Conservation (phyloP, 139 green algal genomes). For the Diplosphaera chodatii region DNA sequence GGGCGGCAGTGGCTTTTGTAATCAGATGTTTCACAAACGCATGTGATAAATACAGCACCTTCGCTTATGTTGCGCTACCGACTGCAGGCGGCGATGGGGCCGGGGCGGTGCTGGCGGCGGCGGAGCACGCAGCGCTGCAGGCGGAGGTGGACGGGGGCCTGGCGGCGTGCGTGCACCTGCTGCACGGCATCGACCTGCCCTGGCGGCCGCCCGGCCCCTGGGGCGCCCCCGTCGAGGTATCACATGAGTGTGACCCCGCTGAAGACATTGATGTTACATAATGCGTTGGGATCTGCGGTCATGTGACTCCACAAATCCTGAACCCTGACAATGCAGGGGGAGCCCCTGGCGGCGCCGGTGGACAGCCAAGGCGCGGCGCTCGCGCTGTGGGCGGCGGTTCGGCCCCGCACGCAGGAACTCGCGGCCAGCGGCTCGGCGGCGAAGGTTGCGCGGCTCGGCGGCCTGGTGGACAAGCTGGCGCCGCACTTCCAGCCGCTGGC, state of each 20-base stretch:
- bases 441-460: neutral
- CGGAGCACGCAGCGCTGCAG: neutral
- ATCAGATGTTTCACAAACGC: no score
- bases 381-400: neutral
- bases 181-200: conserved; percentile 14
- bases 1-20: no score
- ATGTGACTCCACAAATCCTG: no score
- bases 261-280: no score
- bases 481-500: neutral
- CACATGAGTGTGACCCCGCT: no score
- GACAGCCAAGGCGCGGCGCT: no score
- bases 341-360: no score
- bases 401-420: neutral
- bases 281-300: no score
- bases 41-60: no score
- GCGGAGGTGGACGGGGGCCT: neutral
- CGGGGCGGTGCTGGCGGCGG: neutral
- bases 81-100: neutral
- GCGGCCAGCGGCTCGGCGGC: neutral
- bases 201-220: conserved; percentile 1
- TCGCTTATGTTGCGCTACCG: no score
- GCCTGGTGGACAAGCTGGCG: neutral
- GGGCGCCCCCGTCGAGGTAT: neutral
- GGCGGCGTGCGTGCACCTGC: conserved; percentile 7
- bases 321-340: no score